Conservation (phyloP, 495 filamentous ascomycete genomes). For the Lophiotrema nucula region DNA sequence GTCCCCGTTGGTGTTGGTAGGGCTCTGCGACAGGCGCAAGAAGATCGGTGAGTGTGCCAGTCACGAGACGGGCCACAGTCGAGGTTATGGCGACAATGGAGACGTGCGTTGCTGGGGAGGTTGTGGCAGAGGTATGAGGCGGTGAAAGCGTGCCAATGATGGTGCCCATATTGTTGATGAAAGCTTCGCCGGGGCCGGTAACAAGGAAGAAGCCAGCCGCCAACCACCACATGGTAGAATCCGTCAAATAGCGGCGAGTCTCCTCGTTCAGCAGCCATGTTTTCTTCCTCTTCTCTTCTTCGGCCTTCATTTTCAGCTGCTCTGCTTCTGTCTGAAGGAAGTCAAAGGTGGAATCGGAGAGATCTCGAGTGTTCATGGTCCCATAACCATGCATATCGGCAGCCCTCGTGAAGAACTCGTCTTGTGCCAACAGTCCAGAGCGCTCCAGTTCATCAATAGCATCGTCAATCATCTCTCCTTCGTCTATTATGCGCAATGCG, state of each 20-base stretch:
- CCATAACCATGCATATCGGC: constrained; percentile 50
- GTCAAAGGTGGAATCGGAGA: constrained; percentile 50
- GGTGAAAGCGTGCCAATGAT: constrained; percentile 84
- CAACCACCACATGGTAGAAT: constrained; percentile 94
- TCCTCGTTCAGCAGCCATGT: constrained; percentile 83
- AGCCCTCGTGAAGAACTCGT: constrained; percentile 55
- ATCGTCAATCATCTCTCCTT: constrained; percentile 77
- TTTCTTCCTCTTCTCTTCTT: constrained; percentile 73
- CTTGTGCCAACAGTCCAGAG: constrained; percentile 77
- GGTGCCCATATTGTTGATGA: constrained; percentile 95
- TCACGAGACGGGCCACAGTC: constrained; percentile 80
- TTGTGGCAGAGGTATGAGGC: constrained; percentile 49
- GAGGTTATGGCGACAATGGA: constrained; percentile 87
- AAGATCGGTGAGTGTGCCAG: constrained; percentile 82
- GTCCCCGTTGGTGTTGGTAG: constrained; percentile 36
- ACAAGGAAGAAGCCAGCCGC: constrained; percentile 90
- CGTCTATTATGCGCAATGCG: constrained; percentile 65
- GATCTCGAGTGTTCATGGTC: constrained; percentile 49
- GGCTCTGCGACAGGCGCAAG: constrained; percentile 64
- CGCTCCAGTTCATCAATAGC: constrained; percentile 78
- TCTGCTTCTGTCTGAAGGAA: constrained; percentile 48
- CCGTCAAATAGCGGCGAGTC: constrained; percentile 75
- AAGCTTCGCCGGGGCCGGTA: constrained; percentile 90
- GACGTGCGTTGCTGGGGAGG: constrained; percentile 79
- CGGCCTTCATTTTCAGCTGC: constrained; percentile 49